Base-by-base conservation (phyloP, 2,329 filamentous ascomycete species). In the Penicillium sp. region DNA sequence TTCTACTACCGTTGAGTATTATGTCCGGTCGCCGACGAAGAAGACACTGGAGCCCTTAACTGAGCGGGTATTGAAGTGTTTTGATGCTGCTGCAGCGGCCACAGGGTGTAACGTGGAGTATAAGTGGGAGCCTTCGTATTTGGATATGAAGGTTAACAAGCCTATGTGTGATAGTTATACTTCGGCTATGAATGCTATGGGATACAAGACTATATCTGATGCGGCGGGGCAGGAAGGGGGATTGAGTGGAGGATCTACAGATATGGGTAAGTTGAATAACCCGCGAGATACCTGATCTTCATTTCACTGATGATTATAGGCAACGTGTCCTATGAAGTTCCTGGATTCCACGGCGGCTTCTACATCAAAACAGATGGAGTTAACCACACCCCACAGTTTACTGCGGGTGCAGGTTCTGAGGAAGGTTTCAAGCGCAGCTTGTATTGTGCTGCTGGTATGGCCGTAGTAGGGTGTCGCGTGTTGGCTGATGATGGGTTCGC, bases 1-100 rank as follows among this genome's bases (percentile, higher is more conserved):
- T 11, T 76, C 73, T 13, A 75, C 81, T 0, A 73, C 75, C 3
- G 69, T 79, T 44, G 71, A 77, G 2, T 81, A 79, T 44, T 75
- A 75, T 14, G 70, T 81, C 3, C 74, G 81, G 13, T 75, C 77
- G 3, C 63, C 70, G 13, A 78, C 69, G 10, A 64, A 74, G 37
- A 66, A 69, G 3, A 69, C 79, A 2, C 62, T 83, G 24, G 64
- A 66, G 24, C 60, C 62, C 2, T 52, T 73, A 37, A 67, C 67
- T 0, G 62, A 64, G 22, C 64, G 60, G 24, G 67, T 73, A 5
- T 8, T 68, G 4, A 68, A 66, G 29, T 73, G 72, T 46, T 72
- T 73, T 45, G 63, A 72, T 50, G 72, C 68, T 3, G 72, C 68
- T 1, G 72, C 70, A 0, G 57, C 51, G 27, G 70, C 71, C 1